Percentiles rank a stretch among this genome's conserved stretches.
phyloP scores from a whole-genome alignment of 73 alveolate species.

The Paramecium biaurelia region DNA sequence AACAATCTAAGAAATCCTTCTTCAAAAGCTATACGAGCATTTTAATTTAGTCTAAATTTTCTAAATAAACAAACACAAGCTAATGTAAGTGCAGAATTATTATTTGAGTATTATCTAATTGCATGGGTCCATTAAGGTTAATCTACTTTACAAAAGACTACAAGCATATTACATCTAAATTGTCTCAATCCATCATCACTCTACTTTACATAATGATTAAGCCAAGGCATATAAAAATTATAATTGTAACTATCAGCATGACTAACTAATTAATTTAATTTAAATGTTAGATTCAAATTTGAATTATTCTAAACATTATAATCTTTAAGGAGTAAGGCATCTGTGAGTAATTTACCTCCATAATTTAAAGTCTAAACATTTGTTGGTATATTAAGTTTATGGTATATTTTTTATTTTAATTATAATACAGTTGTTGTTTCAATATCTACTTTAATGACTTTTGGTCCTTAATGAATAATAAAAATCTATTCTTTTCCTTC shows the following conservation, averaged over 20 bases:
- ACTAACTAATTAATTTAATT: neutral
- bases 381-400: conserved; percentile 22
- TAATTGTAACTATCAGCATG: conserved; percentile 25
- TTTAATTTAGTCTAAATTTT: neutral
- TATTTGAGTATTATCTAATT: neutral
- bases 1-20: conserved; percentile 29
- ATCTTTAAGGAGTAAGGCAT: neutral
- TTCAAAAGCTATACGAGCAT: conserved; percentile 7
- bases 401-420: conserved; percentile 20
- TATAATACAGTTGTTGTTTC: neutral
- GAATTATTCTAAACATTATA: neutral
- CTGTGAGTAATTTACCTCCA: neutral
- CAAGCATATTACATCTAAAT: neutral
- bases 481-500: neutral
- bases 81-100: neutral
- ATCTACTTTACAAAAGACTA: neutral
- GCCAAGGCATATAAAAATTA: conserved; percentile 33
- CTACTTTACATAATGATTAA: neutral
- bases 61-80: neutral
- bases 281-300: neutral
- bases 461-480: conserved; percentile 25
- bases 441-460: neutral
- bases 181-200: neutral
- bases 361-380: neutral
- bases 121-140: neutral